Evolutionary conservation across 805 yeast species (phyloP).

Genomic region (Kazachstania bromeliacearum): DNA sequence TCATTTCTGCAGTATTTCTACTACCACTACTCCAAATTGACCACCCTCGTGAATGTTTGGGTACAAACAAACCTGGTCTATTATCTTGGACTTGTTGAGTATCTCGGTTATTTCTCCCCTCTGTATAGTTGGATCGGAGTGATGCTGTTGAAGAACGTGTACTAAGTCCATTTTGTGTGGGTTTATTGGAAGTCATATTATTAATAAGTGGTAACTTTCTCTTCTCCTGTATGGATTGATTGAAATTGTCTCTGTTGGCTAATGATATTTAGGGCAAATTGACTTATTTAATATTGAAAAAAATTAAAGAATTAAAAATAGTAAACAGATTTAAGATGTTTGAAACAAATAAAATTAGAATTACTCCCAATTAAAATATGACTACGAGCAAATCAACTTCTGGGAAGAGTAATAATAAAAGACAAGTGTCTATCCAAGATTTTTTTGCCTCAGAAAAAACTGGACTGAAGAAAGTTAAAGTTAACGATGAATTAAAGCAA

Average conservation of each 20-base stretch:
- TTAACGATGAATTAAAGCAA: too few species aligned
- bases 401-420: background rate
- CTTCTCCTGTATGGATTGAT: too few species aligned
- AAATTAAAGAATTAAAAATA: too few species aligned
- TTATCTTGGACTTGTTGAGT: background rate
- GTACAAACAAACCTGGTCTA: background rate
- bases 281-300: too few species aligned
- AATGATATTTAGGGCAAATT: too few species aligned
- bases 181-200: background rate
- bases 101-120: background rate
- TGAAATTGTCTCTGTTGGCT: too few species aligned
- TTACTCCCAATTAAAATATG: too few species aligned
- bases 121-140: background rate
- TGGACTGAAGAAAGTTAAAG: too few species aligned
- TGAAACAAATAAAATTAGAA: too few species aligned
- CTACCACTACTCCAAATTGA: conserved; percentile 9
- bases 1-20: background rate
- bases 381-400: background rate
- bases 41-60: conserved; percentile 2
- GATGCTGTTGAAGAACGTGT: background rate
- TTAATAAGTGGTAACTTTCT: too few species aligned
- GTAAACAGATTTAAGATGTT: too few species aligned
- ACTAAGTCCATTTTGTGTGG: background rate
- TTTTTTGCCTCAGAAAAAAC: too few species aligned
- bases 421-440: background rate